Conservation (phyloP, 129 eudicot genomes). For the Flaveria sonorensis region DNA sequence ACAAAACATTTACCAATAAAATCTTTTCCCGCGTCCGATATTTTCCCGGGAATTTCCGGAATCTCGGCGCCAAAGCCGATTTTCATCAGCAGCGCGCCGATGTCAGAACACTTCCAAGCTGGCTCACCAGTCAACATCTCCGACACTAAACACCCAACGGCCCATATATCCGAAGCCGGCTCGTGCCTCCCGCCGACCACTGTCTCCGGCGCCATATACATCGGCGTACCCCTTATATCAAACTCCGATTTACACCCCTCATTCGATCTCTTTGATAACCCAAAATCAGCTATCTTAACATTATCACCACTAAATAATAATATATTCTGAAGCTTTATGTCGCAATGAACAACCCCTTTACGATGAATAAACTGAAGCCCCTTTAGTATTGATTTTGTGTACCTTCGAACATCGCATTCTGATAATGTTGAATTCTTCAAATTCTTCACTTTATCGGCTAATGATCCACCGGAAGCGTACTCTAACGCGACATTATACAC, state of each 20-base stretch:
- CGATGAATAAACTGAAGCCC: constrained; percentile 36
- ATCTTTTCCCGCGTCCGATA: constrained; percentile 73
- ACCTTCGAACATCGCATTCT: constrained; percentile 33
- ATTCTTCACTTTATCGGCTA: constrained; percentile 44
- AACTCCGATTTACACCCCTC: not conserved
- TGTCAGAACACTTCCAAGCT: constrained; percentile 55
- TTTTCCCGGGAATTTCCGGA: constrained; percentile 57
- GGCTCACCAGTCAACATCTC: constrained; percentile 77
- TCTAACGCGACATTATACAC: constrained; percentile 64
- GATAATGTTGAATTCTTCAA: constrained; percentile 20
- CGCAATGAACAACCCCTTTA: constrained; percentile 40
- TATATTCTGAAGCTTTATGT: constrained; percentile 39
- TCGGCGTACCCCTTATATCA: constrained; percentile 69
- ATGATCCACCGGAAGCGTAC: constrained; percentile 70
- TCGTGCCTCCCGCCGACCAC: constrained; percentile 52
- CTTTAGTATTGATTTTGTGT: constrained; percentile 24
- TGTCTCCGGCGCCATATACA: constrained; percentile 85
- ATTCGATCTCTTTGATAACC: constrained; percentile 30
- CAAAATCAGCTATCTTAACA: constrained; percentile 45
- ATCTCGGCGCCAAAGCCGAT: constrained; percentile 60
- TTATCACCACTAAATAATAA: constrained; percentile 18
- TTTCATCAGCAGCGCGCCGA: constrained; percentile 47
- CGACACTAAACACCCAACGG: constrained; percentile 71
- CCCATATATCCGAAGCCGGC: constrained; percentile 79
- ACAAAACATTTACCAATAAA: constrained; percentile 64